Evolutionary conservation across 805 yeast genomes (phyloP), one percentile per base, ranked within the genome.

Genomic region (Wickerhamomyces chambardii): DNA sequence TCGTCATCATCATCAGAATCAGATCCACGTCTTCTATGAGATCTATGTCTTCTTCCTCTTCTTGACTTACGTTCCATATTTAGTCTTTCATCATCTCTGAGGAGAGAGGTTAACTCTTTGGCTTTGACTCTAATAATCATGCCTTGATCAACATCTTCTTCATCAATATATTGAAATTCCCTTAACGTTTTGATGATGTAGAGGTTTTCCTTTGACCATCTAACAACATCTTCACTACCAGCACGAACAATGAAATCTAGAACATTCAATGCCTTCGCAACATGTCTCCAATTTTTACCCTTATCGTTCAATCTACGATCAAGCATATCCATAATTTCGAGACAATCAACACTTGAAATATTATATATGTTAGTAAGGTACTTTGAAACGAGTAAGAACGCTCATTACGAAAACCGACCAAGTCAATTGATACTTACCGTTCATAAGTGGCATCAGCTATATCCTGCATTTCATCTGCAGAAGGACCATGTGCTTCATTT

Each of bases 261-360:
- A n/a, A 90, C 78, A 2, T 95, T 82, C 42, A 90, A 67, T 1
- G 95, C 79, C 58, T 90, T 92, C 43, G 94, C 89, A 33, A 90
- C 89, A 56, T 90, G 98, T 45, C 95, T 73, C 97, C 97, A 90
- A 61, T 90, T 84, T 57, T 87, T 89, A 41, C 97, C 97, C 64
- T 89, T 89, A 55, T 90, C 97, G 53, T 90, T 90, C 44, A 90
- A 64, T 43, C 98, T 73, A 45, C 86, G 75, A 61, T 90, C 97
- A 31, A 90, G 61, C 80, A 90, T 86, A 52, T 90, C 97, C 94
- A 90, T 84, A 32, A 87, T 76, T 53, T 87, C 95, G 50, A 86
- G 68, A 48, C 87, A 77, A 48, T 85, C 94, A 6, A 80, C 75
- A 42, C 63, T 62, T 40, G 6, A 9, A 2, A 6, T 24, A 12